Percentiles rank a stretch among this genome's conserved stretches.
These are phyloP conservation scores for Suhomyces terraborum DNA, from an alignment of 1,139 yeast genomes.

Conservation along the genomic window DNA sequence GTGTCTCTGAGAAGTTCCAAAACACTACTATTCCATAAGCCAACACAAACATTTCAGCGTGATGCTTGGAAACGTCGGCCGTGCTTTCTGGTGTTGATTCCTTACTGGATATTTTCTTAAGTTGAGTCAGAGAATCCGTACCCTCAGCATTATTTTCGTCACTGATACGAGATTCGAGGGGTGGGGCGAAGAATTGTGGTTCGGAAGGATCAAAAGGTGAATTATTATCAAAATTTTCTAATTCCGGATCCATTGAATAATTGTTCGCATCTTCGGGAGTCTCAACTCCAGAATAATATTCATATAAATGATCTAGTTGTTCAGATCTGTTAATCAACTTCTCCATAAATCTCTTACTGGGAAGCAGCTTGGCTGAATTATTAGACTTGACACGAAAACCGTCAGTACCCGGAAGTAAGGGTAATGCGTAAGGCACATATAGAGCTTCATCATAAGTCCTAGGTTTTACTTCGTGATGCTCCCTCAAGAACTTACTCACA, in stretches of 20 bases:
- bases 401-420: constrained; percentile 82
- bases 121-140: not conserved
- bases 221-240: constrained; percentile 37
- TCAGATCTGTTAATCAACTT: constrained; percentile 77
- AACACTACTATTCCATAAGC: constrained; percentile 94
- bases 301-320: constrained; percentile 86
- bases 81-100: constrained; percentile 10
- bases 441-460: constrained; percentile 87
- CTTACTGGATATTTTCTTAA: constrained; percentile 1
- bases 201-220: constrained; percentile 51
- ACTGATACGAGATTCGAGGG: constrained; percentile 24
- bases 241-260: constrained; percentile 53
- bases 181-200: constrained; percentile 54
- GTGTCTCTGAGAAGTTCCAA: constrained; percentile 93
- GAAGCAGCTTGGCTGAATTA: constrained; percentile 63
- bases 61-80: constrained; percentile 64
- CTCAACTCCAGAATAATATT: constrained; percentile 83
- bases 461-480: constrained; percentile 80
- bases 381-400: constrained; percentile 84
- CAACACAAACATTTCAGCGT: constrained; percentile 86
- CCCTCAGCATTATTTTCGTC: constrained; percentile 18
- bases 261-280: constrained; percentile 65
- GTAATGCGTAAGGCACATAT: constrained; percentile 86
- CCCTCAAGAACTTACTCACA: constrained; percentile 63
- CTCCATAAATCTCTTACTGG: constrained; percentile 68